Evolutionary conservation across 2,329 filamentous ascomycete species (phyloP), one percentile per base, ranked within the genome.

Genomic region (Xylaria sp.): DNA sequence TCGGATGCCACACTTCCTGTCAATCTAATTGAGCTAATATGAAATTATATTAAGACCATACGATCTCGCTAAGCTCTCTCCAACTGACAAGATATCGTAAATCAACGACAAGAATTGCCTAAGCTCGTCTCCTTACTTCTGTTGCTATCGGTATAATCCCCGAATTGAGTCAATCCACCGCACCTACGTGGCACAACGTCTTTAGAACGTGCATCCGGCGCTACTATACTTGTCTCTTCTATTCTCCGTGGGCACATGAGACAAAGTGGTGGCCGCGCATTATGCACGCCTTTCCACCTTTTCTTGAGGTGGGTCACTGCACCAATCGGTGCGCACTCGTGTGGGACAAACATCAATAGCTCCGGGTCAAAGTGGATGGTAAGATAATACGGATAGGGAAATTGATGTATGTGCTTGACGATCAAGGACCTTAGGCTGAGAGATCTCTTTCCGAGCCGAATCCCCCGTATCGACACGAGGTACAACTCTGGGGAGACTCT

Each of bases 301-400:
- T 55, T 28, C n/a, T 41, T 10, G 5, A 52, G 20, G 59, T 51
- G 60, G 60, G 41, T 33, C 51, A 13, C 60, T 67, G 51, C 64
- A 66, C 12, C 20, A 49, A 62, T 31, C 20, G 46, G 54, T 49
- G 52, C 20, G 36, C 23, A 59, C 58, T 25, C 36, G 36, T 33
- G 67, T 61, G 36, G 25, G 64, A 66, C 55, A 62, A 28, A 51
- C 41, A 56, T 23, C 62, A 69, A 63, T 63, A 69, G 28, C 46
- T 60, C 28, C 31, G 36, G 23, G 23, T 43, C 33, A 8, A 13
- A 41, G 15, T 28, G 31, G 20, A 52, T 25, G n/a, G 33, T 28
- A 18, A 57, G 43, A 58, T 46, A 33, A 12, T 59, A 15, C 10
- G 43, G 25, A 20, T 59, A 15, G 15, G 43, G 25, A 20, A 39